Evolutionary conservation across 176 grass and related monocot species (phyloP).

Genomic region (Guadua angustifolia): DNA sequence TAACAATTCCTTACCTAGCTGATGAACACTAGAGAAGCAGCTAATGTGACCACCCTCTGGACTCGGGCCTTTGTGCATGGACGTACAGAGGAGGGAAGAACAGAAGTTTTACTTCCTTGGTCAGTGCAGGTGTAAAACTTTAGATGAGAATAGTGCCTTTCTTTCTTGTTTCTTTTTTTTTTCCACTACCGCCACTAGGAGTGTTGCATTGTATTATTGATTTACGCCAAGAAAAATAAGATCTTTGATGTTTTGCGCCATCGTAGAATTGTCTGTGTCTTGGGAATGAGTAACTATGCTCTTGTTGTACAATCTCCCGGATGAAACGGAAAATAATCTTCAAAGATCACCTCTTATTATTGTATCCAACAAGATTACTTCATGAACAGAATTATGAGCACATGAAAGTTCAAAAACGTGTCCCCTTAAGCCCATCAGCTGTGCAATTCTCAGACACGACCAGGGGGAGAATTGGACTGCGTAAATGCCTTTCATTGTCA

Average conservation of each 20-base stretch:
- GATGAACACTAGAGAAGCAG: slow-evolving; percentile 10
- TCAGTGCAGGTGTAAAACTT: slow-evolving; percentile 37
- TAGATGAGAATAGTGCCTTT: slow-evolving; percentile 18
- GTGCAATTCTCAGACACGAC: slow-evolving; percentile 34
- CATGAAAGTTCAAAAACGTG: slow-evolving; percentile 28
- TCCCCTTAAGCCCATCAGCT: slow-evolving; percentile 29
- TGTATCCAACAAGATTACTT: neutral
- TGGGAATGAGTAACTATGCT: neutral
- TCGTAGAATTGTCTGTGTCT: neutral
- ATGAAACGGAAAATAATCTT: neutral
- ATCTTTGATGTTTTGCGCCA: slow-evolving; percentile 2
- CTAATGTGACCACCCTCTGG: slow-evolving; percentile 38
- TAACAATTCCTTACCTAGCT: neutral
- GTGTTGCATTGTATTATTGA: slow-evolving; percentile 35
- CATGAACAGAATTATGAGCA: neutral
- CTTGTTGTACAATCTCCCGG: neutral
- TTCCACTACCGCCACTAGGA: neutral
- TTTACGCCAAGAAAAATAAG: slow-evolving; percentile 46
- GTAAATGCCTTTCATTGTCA: slow-evolving; percentile 30
- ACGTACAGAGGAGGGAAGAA: slow-evolving; percentile 58
- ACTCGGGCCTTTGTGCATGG: neutral
- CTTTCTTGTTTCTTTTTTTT: neutral
- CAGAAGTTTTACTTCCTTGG: slow-evolving; percentile 42
- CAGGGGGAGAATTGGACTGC: slow-evolving; percentile 20
- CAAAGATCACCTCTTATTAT: neutral